These are phyloP conservation scores for Vachellia pachyceras DNA, from an alignment of 306 rosid species.

Conservation along the genomic window DNA sequence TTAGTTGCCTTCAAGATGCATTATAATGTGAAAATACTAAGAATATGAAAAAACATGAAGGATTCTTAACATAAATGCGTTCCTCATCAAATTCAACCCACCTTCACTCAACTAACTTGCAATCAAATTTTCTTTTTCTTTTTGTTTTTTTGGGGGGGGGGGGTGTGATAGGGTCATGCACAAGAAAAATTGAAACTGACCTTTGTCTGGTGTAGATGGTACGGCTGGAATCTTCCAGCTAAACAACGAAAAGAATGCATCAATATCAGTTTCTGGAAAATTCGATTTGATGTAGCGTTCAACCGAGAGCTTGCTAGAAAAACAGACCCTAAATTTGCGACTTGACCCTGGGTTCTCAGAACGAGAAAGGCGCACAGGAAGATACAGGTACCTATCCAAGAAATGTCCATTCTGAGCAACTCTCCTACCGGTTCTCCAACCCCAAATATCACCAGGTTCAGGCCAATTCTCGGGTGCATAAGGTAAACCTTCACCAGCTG, in stretches of 20 bases:
- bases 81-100: neutral
- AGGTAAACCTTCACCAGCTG: constrained; percentile 75
- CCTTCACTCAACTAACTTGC: neutral
- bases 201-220: constrained; percentile 21
- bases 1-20: neutral
- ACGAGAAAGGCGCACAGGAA: constrained; percentile 51
- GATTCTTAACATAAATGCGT: neutral
- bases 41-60: neutral
- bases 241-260: constrained; percentile 71
- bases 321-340: constrained; percentile 40
- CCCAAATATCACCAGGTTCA: constrained; percentile 75
- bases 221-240: constrained; percentile 79
- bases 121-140: neutral
- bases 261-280: constrained; percentile 54
- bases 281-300: constrained; percentile 58
- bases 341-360: neutral
- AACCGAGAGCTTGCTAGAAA: constrained; percentile 78
- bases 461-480: constrained; percentile 95
- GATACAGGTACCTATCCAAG: constrained; percentile 81
- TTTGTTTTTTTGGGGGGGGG: no score
- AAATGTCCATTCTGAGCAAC: constrained; percentile 54
- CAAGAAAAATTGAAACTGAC: neutral
- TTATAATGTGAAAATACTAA: neutral
- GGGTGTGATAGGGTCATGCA: neutral
- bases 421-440: constrained; percentile 86